phyloP scores from a whole-genome alignment of 768 basidiomycete genomes.

The Suillus sp. region DNA sequence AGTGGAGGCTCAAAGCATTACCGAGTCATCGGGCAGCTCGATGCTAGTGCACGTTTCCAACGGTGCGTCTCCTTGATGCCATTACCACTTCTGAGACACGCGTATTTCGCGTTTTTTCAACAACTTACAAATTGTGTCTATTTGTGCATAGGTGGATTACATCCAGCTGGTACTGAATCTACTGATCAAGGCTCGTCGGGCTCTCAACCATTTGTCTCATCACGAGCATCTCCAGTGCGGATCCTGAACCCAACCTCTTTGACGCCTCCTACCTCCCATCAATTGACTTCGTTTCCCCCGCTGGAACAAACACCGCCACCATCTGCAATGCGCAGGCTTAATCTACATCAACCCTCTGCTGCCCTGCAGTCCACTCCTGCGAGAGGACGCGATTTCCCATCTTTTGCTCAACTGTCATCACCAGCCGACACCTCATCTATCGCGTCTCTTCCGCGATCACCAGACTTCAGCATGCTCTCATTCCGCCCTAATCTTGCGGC shows the following conservation, averaged over 20 bases:
- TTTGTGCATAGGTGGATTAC: not conserved
- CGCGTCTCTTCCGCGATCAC: slow-evolving; percentile 20
- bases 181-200: not conserved
- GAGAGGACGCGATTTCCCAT: slow-evolving; percentile 15
- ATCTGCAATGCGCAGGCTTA: not conserved
- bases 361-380: not conserved
- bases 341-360: not conserved
- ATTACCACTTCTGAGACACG: not conserved
- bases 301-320: not conserved
- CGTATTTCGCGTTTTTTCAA: not conserved
- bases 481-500: slow-evolving; percentile 14
- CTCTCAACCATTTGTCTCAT: not conserved
- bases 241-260: not conserved
- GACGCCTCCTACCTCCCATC: not conserved
- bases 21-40: not conserved
- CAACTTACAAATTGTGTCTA: not conserved
- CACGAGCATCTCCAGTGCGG: not conserved
- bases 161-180: not conserved
- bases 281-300: not conserved
- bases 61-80: not conserved
- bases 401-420: slow-evolving; percentile 27
- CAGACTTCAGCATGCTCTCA: slow-evolving; percentile 20
- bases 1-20: slow-evolving; percentile 26
- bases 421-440: slow-evolving; percentile 20
- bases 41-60: not conserved